These are phyloP conservation scores for Articulospora tetracladia DNA, from an alignment of 495 filamentous ascomycete species.

Conservation along the genomic window DNA sequence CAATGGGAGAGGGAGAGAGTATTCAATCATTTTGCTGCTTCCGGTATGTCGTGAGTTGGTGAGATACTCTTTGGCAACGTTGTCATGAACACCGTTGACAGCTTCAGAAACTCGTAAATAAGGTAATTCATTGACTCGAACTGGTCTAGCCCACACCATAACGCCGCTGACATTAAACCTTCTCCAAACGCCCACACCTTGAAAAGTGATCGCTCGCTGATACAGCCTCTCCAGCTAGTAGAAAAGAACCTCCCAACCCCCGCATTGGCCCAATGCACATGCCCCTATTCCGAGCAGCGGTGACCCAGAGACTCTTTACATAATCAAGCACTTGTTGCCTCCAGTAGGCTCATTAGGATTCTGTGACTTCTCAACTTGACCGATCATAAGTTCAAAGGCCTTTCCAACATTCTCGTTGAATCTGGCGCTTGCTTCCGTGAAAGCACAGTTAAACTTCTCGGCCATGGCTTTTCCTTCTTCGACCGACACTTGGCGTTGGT, in stretches of 20 bases:
- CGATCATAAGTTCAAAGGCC: constrained; percentile 93
- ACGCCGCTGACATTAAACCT: constrained; percentile 1
- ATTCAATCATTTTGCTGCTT: too few relatives aligned
- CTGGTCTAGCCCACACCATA: neutral
- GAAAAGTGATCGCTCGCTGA: neutral
- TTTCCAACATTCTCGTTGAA: constrained; percentile 90
- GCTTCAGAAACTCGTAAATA: neutral
- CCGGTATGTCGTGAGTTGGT: too few relatives aligned
- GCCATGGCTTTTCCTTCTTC: constrained; percentile 79
- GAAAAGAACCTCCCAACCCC: neutral
- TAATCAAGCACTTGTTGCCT: constrained; percentile 75
- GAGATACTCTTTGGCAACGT: too few relatives aligned
- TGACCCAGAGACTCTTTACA: constrained; percentile 48
- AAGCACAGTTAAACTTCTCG: constrained; percentile 85
- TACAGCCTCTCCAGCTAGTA: neutral
- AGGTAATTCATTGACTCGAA: neutral
- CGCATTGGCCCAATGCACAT: neutral
- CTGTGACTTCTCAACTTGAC: constrained; percentile 90
- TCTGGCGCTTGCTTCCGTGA: constrained; percentile 90
- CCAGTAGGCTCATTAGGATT: constrained; percentile 81
- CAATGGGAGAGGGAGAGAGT: too few relatives aligned
- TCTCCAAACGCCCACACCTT: constrained; percentile 10
- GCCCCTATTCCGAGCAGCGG: neutral
- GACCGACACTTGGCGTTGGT: constrained; percentile 84
- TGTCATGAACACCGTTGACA: neutral